Base-by-base conservation (phyloP, 202 grass and related monocot genomes). In the Digitaria exilis region DNA sequence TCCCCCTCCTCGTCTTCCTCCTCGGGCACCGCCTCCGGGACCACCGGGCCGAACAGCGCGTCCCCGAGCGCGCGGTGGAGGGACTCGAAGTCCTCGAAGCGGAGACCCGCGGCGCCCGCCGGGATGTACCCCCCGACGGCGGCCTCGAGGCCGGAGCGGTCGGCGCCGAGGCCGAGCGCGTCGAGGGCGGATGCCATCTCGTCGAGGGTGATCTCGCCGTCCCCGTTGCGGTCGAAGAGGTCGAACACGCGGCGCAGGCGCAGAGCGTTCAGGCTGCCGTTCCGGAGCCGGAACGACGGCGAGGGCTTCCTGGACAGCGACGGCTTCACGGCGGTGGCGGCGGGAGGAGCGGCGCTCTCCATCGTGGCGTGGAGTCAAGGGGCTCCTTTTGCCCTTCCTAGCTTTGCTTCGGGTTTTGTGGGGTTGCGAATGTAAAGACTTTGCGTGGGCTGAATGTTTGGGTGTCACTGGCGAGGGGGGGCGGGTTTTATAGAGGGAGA, bases 211-310 rank as follows among this genome's bases (percentile, higher is more conserved):
- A 94, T 94, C 89, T 90, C 87, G 70, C 89, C 92, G 66, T 94
- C 92, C 71, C 92, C 89, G 92, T 94, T 92, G 30, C 88, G 75
- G 87, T 94, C 92, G 89, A 95, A 95, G 28, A 95, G 82, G 92
- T 95, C 92, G 87, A 95, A 95, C 35, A 95, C 80, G 44, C 92
- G 90, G 71, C 89, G 89, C 75, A 95, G 89, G 52, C 92, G 92
- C 57, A 95, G 81, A 13, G 85, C 83, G 83, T 95, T 95, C 24
- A 95, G 89, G 87, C 92, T 95, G 62, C 88, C 85, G 76, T 84
- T 95, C 58, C 89, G 89, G 65, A 94, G 92, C 24, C 92, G 92
- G 89, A 94, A 94, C 57, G 92, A 94, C 57, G 86, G 92, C 59
- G 87, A 94, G 55, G 89, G 79, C 63, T 80, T 87, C 88, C 15